phyloP scores from a whole-genome alignment of 2,329 filamentous ascomycete species.

The Paecilomyces niveus region DNA sequence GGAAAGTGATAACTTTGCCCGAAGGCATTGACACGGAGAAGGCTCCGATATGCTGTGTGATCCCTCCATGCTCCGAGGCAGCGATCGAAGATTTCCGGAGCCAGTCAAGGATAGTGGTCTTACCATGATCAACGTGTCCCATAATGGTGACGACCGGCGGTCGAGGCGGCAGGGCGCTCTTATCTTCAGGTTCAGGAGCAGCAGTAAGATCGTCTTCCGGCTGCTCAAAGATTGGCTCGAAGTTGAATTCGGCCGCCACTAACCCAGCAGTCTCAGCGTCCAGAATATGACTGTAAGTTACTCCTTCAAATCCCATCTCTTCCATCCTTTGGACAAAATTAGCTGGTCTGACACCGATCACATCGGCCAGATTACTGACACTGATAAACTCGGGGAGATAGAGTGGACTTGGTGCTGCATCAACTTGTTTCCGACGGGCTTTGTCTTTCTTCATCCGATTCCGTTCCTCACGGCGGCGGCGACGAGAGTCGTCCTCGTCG shows the following conservation, averaged over 20 bases:
- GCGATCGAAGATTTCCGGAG: conserved; percentile 88
- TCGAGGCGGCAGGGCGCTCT: conserved; percentile 59
- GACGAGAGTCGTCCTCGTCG: conserved; percentile 25
- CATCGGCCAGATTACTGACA: conserved; percentile 70
- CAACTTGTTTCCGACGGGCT: conserved; percentile 33
- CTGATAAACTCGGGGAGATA: conserved; percentile 86
- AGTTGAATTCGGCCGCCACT: conserved; percentile 87
- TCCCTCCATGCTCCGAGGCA: conserved; percentile 87
- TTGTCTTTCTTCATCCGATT: conserved; percentile 38
- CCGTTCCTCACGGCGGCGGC: conserved; percentile 24
- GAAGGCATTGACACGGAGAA: conserved; percentile 84
- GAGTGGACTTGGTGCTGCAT: conserved; percentile 51
- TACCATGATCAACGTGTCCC: conserved; percentile 98
- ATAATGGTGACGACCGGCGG: conserved; percentile 98
- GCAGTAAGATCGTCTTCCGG: conserved; percentile 65
- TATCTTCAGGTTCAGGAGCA: conserved; percentile 62
- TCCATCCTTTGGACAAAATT: conserved; percentile 69
- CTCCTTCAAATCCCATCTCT: conserved; percentile 83
- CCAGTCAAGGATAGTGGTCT: conserved; percentile 92
- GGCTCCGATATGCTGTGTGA: conserved; percentile 96
- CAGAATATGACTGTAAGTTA: conserved; percentile 75
- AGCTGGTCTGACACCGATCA: conserved; percentile 63
- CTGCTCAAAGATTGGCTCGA: conserved; percentile 68
- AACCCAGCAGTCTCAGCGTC: conserved; percentile 85
- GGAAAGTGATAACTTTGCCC: conserved; percentile 87